Evolutionary conservation across 768 basidiomycete genomes (phyloP), one percentile per base, ranked within the genome.

Genomic region (Suillus hirtellus): DNA sequence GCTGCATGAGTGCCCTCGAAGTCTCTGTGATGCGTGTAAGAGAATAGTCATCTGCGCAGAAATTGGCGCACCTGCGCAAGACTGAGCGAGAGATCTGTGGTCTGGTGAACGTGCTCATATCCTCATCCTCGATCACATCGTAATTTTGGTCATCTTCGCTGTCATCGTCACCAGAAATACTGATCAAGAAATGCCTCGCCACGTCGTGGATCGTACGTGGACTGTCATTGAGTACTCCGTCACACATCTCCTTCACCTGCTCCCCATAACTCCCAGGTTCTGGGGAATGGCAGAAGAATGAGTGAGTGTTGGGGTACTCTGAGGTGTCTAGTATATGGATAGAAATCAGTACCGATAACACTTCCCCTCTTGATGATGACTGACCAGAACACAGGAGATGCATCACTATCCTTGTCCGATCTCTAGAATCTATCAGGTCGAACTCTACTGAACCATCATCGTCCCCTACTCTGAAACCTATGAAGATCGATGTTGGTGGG

Each of bases 381-480:
- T 46, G 66, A 81, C 85, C 86, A 49, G 86, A 82, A 34, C 86
- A 75, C 37, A 86, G 72, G 27, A 88, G 69, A 64, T 77, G 80
- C 43, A 81, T 70, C 1, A 76, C 64, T 38, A 81, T 63, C 47
- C 80, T 67, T 46, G 73, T 74, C 61, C 78, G 71, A 9, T 69
- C 74, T 43, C 72, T 75, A 35, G 60, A 60, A n/a, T 80, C 70
- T 49, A 73, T 70, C 27, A 88, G 73, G 14, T 69, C 68, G 37
- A 87, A 75, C 60, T 86, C 81, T n/a, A 90, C 73, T n/a, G 82
- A 79, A 17, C 86, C 87, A 65, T 89, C 88, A 58, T 89, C 88
- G 34, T 89, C 87, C 34, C 87, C 87, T 31, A 78, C 52, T 35
- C 75, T 71, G n/a, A 87, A 69, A 59, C 73, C 88, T 90, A 69